Evolutionary conservation across 2,329 filamentous ascomycete genomes (phyloP), one percentile per base, ranked within the genome.

Genomic region (Microcera coccophila): DNA sequence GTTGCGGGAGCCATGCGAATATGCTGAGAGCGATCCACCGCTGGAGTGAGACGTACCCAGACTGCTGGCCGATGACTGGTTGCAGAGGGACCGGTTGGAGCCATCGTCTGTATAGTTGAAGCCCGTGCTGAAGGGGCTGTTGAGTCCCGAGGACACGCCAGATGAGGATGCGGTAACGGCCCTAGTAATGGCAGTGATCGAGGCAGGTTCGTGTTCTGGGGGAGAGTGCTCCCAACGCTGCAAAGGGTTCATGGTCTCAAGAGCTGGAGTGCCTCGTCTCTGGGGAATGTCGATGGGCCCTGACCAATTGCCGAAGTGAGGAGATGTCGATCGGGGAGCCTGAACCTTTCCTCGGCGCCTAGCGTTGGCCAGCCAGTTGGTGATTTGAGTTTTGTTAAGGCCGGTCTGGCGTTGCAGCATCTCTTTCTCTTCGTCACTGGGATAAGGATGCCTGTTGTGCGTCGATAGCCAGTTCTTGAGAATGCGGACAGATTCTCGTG

Each of bases 361-460:
- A 44, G 89, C 89, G 64, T 95, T 95, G 45, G 90, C 90, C 36
- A 95, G 79, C 90, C 90, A 95, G 62, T 94, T 95, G 10, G 84
- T 84, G 55, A 95, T 91, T 60, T 96, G 90, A 12, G 77, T 85
- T 57, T 87, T 81, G 62, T 81, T 90, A 31, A 96, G 73, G 7
- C 89, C 88, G 1, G 90, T 95, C 55, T 85, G 78, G 36, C 78
- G 75, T 64, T 89, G 85, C 19, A 96, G 72, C 48, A 81, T 77
- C 52, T 90, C 85, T 59, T 91, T 94, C 61, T 95, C 87, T 45
- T 89, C 82, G 33, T 95, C 89, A 24, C 81, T 90, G 4, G 90
- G 90, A 61, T 95, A 96, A 0, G 90, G 90, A 55, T 94, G 87
- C 39, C 85, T 78, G 57, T 79, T 79, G 61, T 95, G 89, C 5